Evolutionary conservation across 345 rosid species (phyloP).

Genomic region (Corchorus capsularis): DNA sequence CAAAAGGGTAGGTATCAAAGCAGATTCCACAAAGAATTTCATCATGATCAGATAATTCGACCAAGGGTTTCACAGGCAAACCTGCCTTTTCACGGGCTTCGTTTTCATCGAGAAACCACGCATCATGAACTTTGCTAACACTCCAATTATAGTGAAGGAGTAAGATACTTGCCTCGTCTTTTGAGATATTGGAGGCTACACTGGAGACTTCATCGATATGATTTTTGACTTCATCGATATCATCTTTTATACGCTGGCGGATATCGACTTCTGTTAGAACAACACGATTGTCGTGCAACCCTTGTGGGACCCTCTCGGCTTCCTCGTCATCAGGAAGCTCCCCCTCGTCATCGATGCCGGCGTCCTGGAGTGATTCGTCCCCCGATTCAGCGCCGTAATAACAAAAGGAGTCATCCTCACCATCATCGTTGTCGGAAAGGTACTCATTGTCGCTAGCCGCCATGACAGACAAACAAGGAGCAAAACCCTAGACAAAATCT

Average conservation of each 20-base stretch:
- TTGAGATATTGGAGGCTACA: no score
- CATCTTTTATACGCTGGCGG: no score
- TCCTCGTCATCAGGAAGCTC: background rate
- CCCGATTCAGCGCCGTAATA: no score
- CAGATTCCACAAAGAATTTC: slow-evolving; percentile 30
- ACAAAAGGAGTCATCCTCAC: background rate
- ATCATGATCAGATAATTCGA: background rate
- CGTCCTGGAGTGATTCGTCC: background rate
- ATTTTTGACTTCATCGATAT: no score
- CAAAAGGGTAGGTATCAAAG: slow-evolving; percentile 19
- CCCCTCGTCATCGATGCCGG: background rate
- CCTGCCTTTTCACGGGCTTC: background rate
- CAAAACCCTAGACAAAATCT: background rate
- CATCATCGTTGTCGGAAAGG: background rate
- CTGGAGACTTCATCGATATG: no score
- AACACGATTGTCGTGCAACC: background rate
- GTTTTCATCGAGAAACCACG: no score
- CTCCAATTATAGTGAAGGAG: no score
- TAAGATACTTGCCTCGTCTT: no score
- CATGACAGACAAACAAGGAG: background rate
- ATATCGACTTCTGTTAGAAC: slow-evolving; percentile 9
- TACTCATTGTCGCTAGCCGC: background rate
- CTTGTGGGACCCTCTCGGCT: background rate
- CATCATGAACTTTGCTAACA: no score
- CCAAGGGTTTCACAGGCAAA: no score